Conservation (phyloP, 495 filamentous ascomycete genomes). For the Tuber magnatum region DNA sequence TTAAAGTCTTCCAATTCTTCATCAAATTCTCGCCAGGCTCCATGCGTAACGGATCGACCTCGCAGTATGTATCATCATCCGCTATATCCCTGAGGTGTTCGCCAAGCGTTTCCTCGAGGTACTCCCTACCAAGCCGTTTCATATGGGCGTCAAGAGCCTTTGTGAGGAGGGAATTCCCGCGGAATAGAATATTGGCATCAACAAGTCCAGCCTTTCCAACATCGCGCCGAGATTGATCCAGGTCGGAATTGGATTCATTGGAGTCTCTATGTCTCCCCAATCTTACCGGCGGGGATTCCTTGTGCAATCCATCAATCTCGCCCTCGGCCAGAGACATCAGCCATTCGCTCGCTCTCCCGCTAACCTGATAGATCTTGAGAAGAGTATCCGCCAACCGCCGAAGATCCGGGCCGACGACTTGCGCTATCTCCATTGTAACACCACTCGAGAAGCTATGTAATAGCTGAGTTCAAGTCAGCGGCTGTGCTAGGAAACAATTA, state of each 20-base stretch:
- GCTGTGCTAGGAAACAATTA: background rate
- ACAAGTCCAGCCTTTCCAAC: conserved; percentile 57
- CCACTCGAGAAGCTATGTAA: conserved; percentile 77
- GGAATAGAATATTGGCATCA: conserved; percentile 91
- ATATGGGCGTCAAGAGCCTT: conserved; percentile 92
- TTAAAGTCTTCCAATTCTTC: conserved; percentile 75
- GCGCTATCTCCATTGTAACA: conserved; percentile 75
- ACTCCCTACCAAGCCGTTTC: conserved; percentile 88
- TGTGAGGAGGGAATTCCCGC: conserved; percentile 90
- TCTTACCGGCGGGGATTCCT: conserved; percentile 54
- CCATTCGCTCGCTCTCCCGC: conserved; percentile 82
- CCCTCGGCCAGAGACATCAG: conserved; percentile 88
- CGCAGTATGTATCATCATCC: conserved; percentile 79
- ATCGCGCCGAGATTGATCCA: conserved; percentile 48
- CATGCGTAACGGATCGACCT: conserved; percentile 81
- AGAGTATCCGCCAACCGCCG: conserved; percentile 76
- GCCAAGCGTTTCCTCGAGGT: conserved; percentile 78
- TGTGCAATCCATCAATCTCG: conserved; percentile 88
- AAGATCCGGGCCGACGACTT: conserved; percentile 67
- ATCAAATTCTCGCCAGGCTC: conserved; percentile 64
- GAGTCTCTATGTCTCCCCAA: conserved; percentile 28
- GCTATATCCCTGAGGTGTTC: conserved; percentile 82
- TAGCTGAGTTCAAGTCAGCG: conserved; percentile 42
- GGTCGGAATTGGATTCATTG: conserved; percentile 31
- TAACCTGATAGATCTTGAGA: conserved; percentile 92